phyloP scores from a whole-genome alignment of 257 asterid genomes.

The Primulina eburnea region DNA sequence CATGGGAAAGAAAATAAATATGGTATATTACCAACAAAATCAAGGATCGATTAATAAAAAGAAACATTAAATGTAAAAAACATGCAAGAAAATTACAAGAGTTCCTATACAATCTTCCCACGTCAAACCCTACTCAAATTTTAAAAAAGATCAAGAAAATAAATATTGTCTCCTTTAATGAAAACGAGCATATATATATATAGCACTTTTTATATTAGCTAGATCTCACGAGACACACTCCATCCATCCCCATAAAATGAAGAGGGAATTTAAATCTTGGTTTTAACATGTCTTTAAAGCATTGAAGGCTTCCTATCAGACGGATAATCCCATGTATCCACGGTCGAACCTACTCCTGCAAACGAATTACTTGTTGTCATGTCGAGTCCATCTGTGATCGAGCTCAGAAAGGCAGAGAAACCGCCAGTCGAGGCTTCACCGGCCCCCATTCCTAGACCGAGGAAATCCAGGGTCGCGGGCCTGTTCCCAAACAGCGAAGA shows the following conservation, averaged over 20 bases:
- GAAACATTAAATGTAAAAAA: background rate
- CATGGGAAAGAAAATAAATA: no score
- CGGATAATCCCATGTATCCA: conserved; percentile 56
- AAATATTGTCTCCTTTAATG: no score
- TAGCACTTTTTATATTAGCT: background rate
- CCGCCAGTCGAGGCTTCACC: conserved; percentile 38
- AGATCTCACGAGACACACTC: background rate
- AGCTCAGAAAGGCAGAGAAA: conserved; percentile 46
- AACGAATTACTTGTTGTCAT: conserved; percentile 23
- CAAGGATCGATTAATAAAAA: background rate
- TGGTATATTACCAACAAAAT: background rate
- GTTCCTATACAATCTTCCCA: conserved; percentile 16
- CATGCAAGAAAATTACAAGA: conserved; percentile 17
- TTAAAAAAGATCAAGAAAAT: background rate
- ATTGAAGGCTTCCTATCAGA: conserved; percentile 55
- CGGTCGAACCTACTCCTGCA: conserved; percentile 25
- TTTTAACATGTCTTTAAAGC: conserved; percentile 28
- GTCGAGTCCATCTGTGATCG: conserved; percentile 39
- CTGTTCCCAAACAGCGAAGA: conserved; percentile 37
- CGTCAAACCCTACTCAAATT: conserved; percentile 1
- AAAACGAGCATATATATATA: background rate
- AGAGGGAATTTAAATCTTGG: background rate
- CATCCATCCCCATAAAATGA: background rate
- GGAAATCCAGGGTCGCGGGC: conserved; percentile 78
- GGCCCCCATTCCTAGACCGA: conserved; percentile 60